Evolutionary conservation across 257 asterid species (phyloP).

Genomic region (Solanum bulbocastanum): DNA sequence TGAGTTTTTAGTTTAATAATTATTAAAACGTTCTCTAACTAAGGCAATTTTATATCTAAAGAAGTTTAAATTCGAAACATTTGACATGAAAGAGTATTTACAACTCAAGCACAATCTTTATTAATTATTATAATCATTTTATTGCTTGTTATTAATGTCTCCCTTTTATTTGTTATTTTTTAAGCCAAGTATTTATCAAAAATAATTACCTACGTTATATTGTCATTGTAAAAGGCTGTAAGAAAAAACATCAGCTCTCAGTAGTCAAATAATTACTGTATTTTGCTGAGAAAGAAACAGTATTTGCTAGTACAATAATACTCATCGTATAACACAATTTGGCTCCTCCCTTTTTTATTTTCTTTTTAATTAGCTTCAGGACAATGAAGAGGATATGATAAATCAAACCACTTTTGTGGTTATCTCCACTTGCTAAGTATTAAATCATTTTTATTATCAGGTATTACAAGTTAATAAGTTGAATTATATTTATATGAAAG

Average conservation of each 20-base stretch:
- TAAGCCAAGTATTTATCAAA: accelerated
- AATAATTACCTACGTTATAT: background rate
- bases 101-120: too few relatives aligned
- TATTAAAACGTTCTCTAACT: background rate
- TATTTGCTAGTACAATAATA: background rate
- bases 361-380: background rate
- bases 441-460: too few relatives aligned
- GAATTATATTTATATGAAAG: background rate
- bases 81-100: too few relatives aligned
- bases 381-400: too few relatives aligned
- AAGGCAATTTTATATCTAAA: too few relatives aligned
- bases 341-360: background rate
- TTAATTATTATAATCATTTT: too few relatives aligned
- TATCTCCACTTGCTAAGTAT: background rate
- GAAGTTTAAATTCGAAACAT: accelerated
- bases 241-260: background rate
- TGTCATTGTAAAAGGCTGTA: background rate
- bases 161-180: background rate
- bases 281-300: background rate
- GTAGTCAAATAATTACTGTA: background rate
- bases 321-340: background rate
- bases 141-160: background rate
- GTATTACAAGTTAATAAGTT: too few relatives aligned
- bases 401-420: too few relatives aligned
- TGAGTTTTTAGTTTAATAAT: background rate